Evolutionary conservation across 768 basidiomycete genomes (phyloP).

Genomic region (Mycena chlorophos): DNA sequence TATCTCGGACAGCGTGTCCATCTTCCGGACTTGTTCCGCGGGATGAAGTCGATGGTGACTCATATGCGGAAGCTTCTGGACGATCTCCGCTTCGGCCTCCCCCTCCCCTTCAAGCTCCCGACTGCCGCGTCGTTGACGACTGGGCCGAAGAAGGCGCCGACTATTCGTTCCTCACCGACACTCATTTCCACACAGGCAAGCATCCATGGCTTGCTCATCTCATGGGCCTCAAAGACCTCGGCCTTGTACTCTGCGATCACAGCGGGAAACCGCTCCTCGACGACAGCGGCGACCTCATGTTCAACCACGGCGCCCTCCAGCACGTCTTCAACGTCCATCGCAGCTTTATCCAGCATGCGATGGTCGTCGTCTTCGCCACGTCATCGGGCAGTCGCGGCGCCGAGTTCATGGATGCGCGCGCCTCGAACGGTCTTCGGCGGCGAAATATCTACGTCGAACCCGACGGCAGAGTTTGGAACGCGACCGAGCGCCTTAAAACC

Average conservation of each 20-base stretch:
- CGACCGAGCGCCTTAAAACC: neutral
- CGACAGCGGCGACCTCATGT: neutral
- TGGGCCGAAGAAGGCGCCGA: neutral
- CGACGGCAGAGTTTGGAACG: neutral
- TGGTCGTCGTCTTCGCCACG: neutral
- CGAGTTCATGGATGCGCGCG: neutral
- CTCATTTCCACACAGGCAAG: neutral
- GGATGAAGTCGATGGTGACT: neutral
- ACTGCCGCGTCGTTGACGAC: neutral
- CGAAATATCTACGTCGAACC: neutral
- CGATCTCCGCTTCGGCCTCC: no score
- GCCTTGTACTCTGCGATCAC: neutral
- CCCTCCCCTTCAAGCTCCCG: no score
- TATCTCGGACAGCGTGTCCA: neutral
- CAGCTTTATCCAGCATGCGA: neutral
- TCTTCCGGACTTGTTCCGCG: neutral
- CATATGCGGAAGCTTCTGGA: no score
- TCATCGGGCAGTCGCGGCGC: neutral
- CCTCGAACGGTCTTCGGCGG: neutral
- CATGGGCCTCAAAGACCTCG: neutral
- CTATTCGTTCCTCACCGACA: neutral
- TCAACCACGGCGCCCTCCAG: neutral
- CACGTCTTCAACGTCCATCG: neutral
- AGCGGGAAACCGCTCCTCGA: neutral
- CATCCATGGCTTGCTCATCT: neutral